phyloP scores from a whole-genome alignment of 2,329 filamentous ascomycete species.

The Pestalotiopsis sp. region DNA sequence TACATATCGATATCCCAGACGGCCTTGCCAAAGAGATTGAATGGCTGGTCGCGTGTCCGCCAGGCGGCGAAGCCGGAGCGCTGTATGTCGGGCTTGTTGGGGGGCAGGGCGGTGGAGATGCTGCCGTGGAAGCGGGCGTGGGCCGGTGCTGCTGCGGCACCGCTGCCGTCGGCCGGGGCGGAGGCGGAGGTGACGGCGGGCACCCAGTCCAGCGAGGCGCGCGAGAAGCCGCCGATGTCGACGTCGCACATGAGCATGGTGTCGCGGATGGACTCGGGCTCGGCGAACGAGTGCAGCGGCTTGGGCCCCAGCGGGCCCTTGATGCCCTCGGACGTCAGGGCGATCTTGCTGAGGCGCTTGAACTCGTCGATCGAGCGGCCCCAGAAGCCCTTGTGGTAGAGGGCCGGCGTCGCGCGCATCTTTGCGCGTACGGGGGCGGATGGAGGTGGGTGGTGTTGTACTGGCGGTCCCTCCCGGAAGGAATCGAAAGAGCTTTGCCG shows the following conservation, averaged over 20 bases:
- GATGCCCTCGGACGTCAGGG: slow-evolving; percentile 70
- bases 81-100: slow-evolving; percentile 72
- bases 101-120: slow-evolving; percentile 85
- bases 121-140: slow-evolving; percentile 84
- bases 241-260: slow-evolving; percentile 84
- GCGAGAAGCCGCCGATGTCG: slow-evolving; percentile 85
- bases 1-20: slow-evolving; percentile 92
- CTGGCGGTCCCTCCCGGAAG: background rate
- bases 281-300: slow-evolving; percentile 66
- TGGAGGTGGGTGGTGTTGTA: too few species aligned
- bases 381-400: slow-evolving; percentile 56
- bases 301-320: slow-evolving; percentile 66
- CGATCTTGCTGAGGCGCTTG: slow-evolving; percentile 59
- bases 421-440: slow-evolving; percentile 15
- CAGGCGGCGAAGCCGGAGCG: slow-evolving; percentile 89
- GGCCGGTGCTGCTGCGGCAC: slow-evolving; percentile 30
- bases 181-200: slow-evolving; percentile 22
- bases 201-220: slow-evolving; percentile 70
- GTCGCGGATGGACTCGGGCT: slow-evolving; percentile 45
- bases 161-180: slow-evolving; percentile 23
- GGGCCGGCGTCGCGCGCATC: slow-evolving; percentile 51
- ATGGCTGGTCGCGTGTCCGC: slow-evolving; percentile 75
- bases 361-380: slow-evolving; percentile 63
- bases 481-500: background rate
- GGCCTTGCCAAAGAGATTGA: slow-evolving; percentile 83